Evolutionary conservation across 495 filamentous ascomycete species (phyloP).

Genomic region (Hypomontagnella monticulosa): DNA sequence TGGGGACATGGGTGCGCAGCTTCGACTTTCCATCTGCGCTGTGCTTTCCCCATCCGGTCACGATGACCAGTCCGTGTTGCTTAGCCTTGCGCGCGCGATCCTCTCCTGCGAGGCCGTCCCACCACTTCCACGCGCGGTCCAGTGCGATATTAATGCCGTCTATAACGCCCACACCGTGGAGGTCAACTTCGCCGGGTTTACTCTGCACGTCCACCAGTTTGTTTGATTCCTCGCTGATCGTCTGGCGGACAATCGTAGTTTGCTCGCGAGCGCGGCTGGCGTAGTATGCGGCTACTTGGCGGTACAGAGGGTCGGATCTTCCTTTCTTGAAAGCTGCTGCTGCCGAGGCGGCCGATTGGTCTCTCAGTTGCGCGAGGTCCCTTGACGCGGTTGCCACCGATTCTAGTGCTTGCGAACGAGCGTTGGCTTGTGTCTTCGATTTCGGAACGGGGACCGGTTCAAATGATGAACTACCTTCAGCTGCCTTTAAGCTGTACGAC

Average conservation of each 20-base stretch:
- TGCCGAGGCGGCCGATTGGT: constrained; percentile 41
- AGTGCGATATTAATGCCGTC: constrained; percentile 81
- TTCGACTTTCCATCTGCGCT: constrained; percentile 77
- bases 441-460: background rate
- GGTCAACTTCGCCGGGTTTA: constrained; percentile 67
- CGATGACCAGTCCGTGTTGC: constrained; percentile 67
- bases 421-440: constrained; percentile 9
- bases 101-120: constrained; percentile 76
- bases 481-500: constrained; percentile 39
- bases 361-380: constrained; percentile 20
- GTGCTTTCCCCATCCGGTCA: constrained; percentile 84
- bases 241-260: constrained; percentile 32
- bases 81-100: constrained; percentile 57
- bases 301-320: constrained; percentile 47
- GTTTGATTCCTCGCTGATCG: constrained; percentile 58
- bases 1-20: constrained; percentile 82
- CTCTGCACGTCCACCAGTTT: constrained; percentile 69
- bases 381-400: constrained; percentile 14
- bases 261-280: constrained; percentile 47
- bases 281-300: constrained; percentile 53
- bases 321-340: constrained; percentile 49
- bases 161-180: constrained; percentile 84
- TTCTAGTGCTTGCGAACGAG: constrained; percentile 15
- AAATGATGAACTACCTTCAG: constrained; percentile 5
- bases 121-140: constrained; percentile 77